phyloP scores from a whole-genome alignment of 441 rosid species.

The Bruguiera hainesii region DNA sequence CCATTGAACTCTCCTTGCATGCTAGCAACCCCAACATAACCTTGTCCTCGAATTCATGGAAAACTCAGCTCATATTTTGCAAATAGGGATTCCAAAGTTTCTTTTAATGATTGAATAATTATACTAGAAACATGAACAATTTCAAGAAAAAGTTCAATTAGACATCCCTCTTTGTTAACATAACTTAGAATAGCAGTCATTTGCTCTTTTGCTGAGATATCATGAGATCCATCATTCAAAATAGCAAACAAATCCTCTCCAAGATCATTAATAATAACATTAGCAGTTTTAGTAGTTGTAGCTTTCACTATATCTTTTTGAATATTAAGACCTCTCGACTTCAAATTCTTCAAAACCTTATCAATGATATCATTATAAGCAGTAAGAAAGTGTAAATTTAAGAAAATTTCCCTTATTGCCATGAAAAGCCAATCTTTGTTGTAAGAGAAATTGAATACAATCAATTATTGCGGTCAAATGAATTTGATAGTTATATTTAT shows the following conservation, averaged over 20 bases:
- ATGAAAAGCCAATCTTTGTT: no score
- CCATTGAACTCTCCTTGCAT: background rate
- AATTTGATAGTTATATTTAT: background rate
- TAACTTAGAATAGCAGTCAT: slow-evolving; percentile 2
- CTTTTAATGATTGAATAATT: background rate
- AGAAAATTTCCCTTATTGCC: background rate
- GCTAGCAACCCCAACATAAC: background rate
- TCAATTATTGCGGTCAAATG: no score
- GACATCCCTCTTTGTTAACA: slow-evolving; percentile 7
- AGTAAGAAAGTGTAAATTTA: background rate
- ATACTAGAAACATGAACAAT: background rate
- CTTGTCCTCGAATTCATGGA: background rate
- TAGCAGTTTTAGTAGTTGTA: background rate
- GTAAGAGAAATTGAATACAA: no score
- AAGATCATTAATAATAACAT: slow-evolving; percentile 8
- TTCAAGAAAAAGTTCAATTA: background rate
- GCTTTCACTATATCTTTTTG: background rate
- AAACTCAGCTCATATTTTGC: background rate
- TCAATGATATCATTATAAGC: background rate
- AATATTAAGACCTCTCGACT: background rate
- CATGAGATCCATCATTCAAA: slow-evolving; percentile 6
- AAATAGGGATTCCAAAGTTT: background rate
- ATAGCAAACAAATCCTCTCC: slow-evolving; percentile 3
- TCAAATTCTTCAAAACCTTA: no score
- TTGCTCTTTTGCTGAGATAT: slow-evolving; percentile 8